phyloP scores from a whole-genome alignment of 2,329 filamentous ascomycete species.

The Dothideomycetes sp. region DNA sequence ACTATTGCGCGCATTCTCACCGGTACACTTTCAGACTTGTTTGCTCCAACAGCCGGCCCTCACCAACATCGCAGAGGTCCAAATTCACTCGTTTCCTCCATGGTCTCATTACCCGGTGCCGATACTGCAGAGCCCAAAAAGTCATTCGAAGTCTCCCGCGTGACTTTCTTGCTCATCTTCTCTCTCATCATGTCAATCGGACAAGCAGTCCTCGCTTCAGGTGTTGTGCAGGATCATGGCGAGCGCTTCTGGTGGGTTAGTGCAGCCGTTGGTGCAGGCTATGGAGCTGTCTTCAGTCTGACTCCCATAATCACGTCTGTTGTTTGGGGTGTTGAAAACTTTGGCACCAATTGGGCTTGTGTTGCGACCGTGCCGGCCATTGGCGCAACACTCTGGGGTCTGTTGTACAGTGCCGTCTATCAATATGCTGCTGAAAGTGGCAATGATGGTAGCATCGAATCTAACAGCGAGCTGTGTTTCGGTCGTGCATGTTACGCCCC shows the following conservation, averaged over 20 bases:
- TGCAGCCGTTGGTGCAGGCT: slow-evolving; percentile 76
- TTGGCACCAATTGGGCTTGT: slow-evolving; percentile 96
- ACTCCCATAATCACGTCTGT: slow-evolving; percentile 91
- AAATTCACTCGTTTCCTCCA: slow-evolving; percentile 33
- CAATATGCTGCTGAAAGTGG: slow-evolving; percentile 51
- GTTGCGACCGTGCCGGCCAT: slow-evolving; percentile 83
- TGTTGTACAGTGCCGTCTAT: slow-evolving; percentile 78
- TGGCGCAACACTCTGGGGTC: slow-evolving; percentile 81
- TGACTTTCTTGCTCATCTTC: slow-evolving; percentile 69
- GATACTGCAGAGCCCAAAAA: slow-evolving; percentile 16
- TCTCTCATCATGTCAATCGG: slow-evolving; percentile 63
- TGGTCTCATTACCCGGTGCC: slow-evolving; percentile 26
- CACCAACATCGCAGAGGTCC: slow-evolving; percentile 46
- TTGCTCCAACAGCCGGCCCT: slow-evolving; percentile 52
- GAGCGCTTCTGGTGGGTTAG: slow-evolving; percentile 81
- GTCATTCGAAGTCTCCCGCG: slow-evolving; percentile 60
- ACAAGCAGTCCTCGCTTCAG: slow-evolving; percentile 68
- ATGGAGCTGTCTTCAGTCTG: slow-evolving; percentile 83
- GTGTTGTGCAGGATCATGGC: slow-evolving; percentile 62
- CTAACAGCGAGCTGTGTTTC: slow-evolving; percentile 59
- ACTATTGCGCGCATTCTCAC: slow-evolving; percentile 85
- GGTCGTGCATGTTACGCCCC: slow-evolving; percentile 70
- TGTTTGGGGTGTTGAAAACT: slow-evolving; percentile 97
- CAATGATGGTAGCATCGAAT: slow-evolving; percentile 34
- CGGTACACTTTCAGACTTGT: slow-evolving; percentile 76